Conservation (phyloP, 2,329 filamentous ascomycete genomes). For the Fusarium equiseti region DNA sequence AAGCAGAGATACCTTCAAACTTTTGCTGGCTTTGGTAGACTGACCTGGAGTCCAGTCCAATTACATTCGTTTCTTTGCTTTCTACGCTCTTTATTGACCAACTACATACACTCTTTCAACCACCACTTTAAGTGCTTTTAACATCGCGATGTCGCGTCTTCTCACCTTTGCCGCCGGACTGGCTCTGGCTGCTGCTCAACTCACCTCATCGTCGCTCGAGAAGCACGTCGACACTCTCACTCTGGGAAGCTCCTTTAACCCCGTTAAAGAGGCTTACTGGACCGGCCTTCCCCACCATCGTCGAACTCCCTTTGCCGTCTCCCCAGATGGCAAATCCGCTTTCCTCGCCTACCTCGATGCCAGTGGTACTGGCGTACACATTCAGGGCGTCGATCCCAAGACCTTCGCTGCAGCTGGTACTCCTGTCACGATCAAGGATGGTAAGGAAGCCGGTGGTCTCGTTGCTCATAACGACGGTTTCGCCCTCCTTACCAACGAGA, state of each 20-base stretch:
- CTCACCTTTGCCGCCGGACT: conserved; percentile 44
- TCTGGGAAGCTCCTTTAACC: conserved; percentile 66
- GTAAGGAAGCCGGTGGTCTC: conserved; percentile 70
- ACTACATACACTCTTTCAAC: conserved; percentile 31
- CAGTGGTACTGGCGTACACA: conserved; percentile 66
- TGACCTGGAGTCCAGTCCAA: conserved; percentile 42
- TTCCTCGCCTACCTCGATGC: conserved; percentile 71
- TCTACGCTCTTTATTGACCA: conserved; percentile 40
- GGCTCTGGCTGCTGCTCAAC: conserved; percentile 45
- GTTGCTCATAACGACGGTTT: conserved; percentile 74
- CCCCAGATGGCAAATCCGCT: conserved; percentile 68
- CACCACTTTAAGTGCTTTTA: background rate
- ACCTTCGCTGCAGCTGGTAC: conserved; percentile 67
- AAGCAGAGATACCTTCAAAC: conserved; percentile 34
- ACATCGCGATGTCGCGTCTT: conserved; percentile 42
- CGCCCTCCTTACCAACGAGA: conserved; percentile 70
- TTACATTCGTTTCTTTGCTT: conserved; percentile 44
- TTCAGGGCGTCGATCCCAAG: conserved; percentile 66
- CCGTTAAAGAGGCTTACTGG: conserved; percentile 71
- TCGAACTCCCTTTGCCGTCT: conserved; percentile 72
- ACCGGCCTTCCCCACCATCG: conserved; percentile 71
- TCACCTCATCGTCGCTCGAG: conserved; percentile 45
- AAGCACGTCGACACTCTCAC: conserved; percentile 57
- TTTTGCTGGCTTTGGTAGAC: conserved; percentile 32
- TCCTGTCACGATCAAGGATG: conserved; percentile 63